Percentiles rank a stretch among this genome's conserved stretches.
These are phyloP conservation scores for Ustilago nuda DNA, from an alignment of 1,284 basidiomycete genomes.

Conservation along the genomic window DNA sequence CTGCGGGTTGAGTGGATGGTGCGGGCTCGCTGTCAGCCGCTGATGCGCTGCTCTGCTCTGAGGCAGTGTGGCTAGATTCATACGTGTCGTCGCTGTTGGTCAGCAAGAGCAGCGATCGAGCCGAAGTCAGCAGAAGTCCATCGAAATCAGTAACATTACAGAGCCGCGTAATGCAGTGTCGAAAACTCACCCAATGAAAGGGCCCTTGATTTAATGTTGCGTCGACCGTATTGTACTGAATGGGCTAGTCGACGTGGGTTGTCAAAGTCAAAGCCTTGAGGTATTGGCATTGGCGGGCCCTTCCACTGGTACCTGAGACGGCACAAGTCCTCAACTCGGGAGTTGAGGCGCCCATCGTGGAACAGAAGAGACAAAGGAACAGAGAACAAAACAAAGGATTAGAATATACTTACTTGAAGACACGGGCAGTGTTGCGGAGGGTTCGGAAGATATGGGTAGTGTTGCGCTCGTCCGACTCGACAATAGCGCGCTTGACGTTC, in stretches of 20 bases:
- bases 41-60: constrained; percentile 8
- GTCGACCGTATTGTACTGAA: background rate
- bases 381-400: background rate
- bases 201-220: constrained; percentile 12
- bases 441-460: constrained; percentile 86
- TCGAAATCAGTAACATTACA: background rate
- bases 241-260: constrained; percentile 2
- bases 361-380: background rate
- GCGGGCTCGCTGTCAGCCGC: background rate
- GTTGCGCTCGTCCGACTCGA: constrained; percentile 82
- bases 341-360: background rate
- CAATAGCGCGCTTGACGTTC: constrained; percentile 89
- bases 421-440: constrained; percentile 85
- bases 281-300: constrained; percentile 12
- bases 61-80: background rate
- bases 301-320: constrained; percentile 24
- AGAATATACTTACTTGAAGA: constrained; percentile 75
- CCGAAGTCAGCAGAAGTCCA: constrained; percentile 1
- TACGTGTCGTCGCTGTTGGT: constrained; percentile 25
- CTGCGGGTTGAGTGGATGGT: background rate
- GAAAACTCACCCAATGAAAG: constrained; percentile 41
- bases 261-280: constrained; percentile 3
- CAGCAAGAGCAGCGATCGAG: background rate
- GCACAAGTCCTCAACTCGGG: background rate
- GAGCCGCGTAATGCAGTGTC: background rate